These are phyloP conservation scores for Macrophomina tecta DNA, from an alignment of 2,329 filamentous ascomycete species.

Conservation along the genomic window DNA sequence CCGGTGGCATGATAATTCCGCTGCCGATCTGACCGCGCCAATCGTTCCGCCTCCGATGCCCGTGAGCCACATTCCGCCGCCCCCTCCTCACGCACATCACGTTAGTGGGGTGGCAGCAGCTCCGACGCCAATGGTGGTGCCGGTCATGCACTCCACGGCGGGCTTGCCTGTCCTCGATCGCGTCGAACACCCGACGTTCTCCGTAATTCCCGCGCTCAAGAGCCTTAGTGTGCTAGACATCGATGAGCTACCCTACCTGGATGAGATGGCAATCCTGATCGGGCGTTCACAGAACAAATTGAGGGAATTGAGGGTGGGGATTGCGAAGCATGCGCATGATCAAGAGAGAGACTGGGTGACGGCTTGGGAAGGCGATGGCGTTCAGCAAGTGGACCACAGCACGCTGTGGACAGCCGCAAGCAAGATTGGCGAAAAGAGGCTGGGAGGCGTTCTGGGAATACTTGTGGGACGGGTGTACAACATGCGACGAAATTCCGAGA, in stretches of 20 bases:
- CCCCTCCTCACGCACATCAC: slow-evolving; percentile 35
- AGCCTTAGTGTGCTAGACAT: slow-evolving; percentile 80
- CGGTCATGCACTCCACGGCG: slow-evolving; percentile 38
- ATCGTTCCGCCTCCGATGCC: slow-evolving; percentile 45
- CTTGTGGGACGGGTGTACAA: slow-evolving; percentile 72
- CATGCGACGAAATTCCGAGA: slow-evolving; percentile 48
- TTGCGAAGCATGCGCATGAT: slow-evolving; percentile 61
- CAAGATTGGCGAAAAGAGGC: slow-evolving; percentile 65
- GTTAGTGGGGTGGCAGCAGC: slow-evolving; percentile 42
- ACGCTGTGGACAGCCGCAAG: slow-evolving; percentile 59
- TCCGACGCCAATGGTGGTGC: slow-evolving; percentile 41
- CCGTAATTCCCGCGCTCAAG: slow-evolving; percentile 74
- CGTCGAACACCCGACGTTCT: slow-evolving; percentile 81
- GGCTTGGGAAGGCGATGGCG: slow-evolving; percentile 66
- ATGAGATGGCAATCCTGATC: slow-evolving; percentile 80
- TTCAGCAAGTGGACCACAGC: slow-evolving; percentile 68
- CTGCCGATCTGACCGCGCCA: slow-evolving; percentile 48
- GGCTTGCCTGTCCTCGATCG: slow-evolving; percentile 49
- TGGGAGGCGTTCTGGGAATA: slow-evolving; percentile 73
- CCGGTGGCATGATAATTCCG: slow-evolving; percentile 79
- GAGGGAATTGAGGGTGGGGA: slow-evolving; percentile 74
- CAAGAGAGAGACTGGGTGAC: slow-evolving; percentile 62
- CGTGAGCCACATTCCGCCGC: slow-evolving; percentile 24
- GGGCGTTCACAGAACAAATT: slow-evolving; percentile 71
- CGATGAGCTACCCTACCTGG: slow-evolving; percentile 80